These are phyloP conservation scores for Apium graveolens DNA, from an alignment of 129 eudicot genomes.

Conservation along the genomic window DNA sequence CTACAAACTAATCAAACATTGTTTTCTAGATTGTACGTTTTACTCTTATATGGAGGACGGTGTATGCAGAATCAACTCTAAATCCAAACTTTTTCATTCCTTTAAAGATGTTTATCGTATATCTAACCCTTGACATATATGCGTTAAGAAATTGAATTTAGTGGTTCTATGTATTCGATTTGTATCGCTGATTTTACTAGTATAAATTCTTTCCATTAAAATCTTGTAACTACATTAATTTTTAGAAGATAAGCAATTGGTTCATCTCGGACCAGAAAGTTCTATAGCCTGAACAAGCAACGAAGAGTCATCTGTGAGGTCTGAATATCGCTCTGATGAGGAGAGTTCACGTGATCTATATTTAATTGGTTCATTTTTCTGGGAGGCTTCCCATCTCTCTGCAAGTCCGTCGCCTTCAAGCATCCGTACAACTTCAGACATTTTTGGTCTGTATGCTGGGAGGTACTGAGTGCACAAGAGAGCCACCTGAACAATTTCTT, in stretches of 20 bases:
- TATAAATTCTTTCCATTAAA: not conserved
- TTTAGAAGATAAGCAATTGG: slow-evolving; percentile 2
- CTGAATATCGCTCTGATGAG: slow-evolving; percentile 68
- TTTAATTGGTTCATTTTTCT: slow-evolving; percentile 49
- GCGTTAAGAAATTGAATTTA: no score
- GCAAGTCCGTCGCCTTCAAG: slow-evolving; percentile 81
- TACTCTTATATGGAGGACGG: not conserved
- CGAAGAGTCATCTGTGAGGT: slow-evolving; percentile 75
- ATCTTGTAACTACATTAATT: not conserved
- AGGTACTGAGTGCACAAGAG: slow-evolving; percentile 78
- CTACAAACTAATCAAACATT: not conserved
- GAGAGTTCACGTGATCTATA: slow-evolving; percentile 51
- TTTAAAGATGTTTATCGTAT: no score
- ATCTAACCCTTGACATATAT: no score
- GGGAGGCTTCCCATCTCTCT: slow-evolving; percentile 88
- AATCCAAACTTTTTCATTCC: no score
- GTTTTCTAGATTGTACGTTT: not conserved
- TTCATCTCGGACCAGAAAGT: slow-evolving; percentile 80
- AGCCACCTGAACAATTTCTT: slow-evolving; percentile 80
- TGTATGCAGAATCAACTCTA: not conserved
- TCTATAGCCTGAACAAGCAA: slow-evolving; percentile 76
- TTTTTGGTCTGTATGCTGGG: slow-evolving; percentile 73
- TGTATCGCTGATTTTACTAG: not conserved
- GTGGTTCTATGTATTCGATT: not conserved
- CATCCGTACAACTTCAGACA: slow-evolving; percentile 89